Evolutionary conservation across 2,329 filamentous ascomycete genomes (phyloP).

Genomic region (Penicillium sp.): DNA sequence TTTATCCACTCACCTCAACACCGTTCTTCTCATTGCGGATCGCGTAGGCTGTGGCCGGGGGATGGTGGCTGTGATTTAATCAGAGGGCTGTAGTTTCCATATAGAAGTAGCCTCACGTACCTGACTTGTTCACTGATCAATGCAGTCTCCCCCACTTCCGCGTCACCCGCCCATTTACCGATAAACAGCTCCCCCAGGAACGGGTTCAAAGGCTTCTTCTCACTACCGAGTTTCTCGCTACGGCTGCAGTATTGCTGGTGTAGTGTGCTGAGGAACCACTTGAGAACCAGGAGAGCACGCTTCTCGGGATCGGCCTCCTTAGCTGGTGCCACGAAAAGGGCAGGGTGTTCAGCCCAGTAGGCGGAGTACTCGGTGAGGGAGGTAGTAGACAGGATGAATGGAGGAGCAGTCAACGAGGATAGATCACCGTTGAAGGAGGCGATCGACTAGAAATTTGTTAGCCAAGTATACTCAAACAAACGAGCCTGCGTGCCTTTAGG

Average conservation of each 20-base stretch:
- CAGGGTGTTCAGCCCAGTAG: slow-evolving; percentile 78
- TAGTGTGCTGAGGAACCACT: slow-evolving; percentile 91
- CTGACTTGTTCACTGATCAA: slow-evolving; percentile 93
- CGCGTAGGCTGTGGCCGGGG: slow-evolving; percentile 89
- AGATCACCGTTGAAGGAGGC: slow-evolving; percentile 80
- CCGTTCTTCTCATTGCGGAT: slow-evolving; percentile 85
- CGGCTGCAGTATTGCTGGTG: slow-evolving; percentile 77
- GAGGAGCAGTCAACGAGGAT: slow-evolving; percentile 74
- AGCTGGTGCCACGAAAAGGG: slow-evolving; percentile 76
- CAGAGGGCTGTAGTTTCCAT: not conserved
- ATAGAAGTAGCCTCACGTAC: slow-evolving; percentile 29
- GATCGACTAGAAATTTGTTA: slow-evolving; percentile 54
- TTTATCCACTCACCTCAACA: slow-evolving; percentile 51
- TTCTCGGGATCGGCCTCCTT: slow-evolving; percentile 75
- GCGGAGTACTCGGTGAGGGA: slow-evolving; percentile 77
- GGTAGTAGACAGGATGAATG: slow-evolving; percentile 76
- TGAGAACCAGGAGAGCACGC: slow-evolving; percentile 81
- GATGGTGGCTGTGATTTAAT: slow-evolving; percentile 66
- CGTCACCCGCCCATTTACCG: slow-evolving; percentile 80
- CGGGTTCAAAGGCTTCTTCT: slow-evolving; percentile 97
- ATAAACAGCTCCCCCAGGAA: slow-evolving; percentile 94
- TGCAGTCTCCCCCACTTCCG: slow-evolving; percentile 67
- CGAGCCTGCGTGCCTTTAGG: slow-evolving; percentile 39
- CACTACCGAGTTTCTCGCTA: slow-evolving; percentile 79
- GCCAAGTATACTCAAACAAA: not conserved